Percentiles rank a stretch among this genome's conserved stretches.
Evolutionary conservation across 2,329 filamentous ascomycete species (phyloP).

Genomic region (Scedosporium apiospermum): DNA sequence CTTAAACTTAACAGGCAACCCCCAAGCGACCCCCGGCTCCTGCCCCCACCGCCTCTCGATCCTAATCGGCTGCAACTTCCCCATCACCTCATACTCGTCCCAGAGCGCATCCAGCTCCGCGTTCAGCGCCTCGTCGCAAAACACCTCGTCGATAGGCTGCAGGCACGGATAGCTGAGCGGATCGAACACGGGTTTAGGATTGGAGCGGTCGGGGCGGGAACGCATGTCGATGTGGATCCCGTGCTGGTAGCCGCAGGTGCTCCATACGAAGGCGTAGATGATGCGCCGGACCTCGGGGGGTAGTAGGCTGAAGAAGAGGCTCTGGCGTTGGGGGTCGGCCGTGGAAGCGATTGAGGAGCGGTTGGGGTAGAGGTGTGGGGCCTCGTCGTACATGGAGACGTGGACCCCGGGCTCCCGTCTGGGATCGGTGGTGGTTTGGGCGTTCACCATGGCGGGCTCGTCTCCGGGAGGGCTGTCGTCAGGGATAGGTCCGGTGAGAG

Average conservation of each 20-base stretch:
- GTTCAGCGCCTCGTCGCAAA: neutral
- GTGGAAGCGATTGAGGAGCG: neutral
- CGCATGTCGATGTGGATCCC: neutral
- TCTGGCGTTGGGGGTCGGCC: neutral
- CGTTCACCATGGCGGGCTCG: neutral
- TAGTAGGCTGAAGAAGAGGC: neutral
- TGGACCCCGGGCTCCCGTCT: neutral
- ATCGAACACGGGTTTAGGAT: neutral
- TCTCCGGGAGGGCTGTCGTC: neutral
- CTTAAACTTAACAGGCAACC: neutral
- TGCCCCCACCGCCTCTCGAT: neutral
- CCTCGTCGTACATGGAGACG: neutral
- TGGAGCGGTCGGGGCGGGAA: neutral
- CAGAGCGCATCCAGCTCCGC: neutral
- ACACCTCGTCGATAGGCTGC: neutral
- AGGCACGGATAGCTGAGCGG: neutral
- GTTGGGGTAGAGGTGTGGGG: constrained; percentile 1
- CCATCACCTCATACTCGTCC: neutral
- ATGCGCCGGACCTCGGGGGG: constrained; percentile 1
- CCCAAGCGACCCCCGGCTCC: neutral
- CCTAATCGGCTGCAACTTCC: neutral
- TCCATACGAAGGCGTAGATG: neutral
- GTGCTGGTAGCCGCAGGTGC: neutral
- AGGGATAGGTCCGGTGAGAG: neutral
- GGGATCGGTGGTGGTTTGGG: neutral